phyloP scores from a whole-genome alignment of 2,329 filamentous ascomycete genomes.

The Madurella fahalii region DNA sequence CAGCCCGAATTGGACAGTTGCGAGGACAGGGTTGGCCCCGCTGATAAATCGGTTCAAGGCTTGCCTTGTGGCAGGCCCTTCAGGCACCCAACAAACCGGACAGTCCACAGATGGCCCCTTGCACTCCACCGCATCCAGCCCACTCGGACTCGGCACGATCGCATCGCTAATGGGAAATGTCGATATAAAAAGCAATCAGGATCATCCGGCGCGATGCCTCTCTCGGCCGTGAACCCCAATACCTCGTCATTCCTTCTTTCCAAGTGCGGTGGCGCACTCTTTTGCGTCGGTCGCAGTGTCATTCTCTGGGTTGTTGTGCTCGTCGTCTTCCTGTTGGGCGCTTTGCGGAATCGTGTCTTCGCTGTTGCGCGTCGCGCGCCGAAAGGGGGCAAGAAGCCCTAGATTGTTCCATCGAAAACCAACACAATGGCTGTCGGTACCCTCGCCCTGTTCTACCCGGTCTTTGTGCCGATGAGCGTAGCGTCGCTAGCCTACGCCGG shows the following conservation, averaged over 20 bases:
- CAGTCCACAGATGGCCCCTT: background rate
- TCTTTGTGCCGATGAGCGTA: constrained; percentile 40
- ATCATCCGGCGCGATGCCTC: constrained; percentile 14
- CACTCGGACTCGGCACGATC: background rate
- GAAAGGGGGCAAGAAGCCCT: background rate
- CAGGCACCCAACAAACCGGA: background rate
- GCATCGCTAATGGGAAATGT: background rate
- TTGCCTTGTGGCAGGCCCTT: background rate
- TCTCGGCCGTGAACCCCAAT: constrained; percentile 4
- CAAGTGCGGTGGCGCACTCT: constrained; percentile 41
- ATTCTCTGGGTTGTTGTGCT: constrained; percentile 43
- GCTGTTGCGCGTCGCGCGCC: background rate
- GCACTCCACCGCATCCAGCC: constrained; percentile 1
- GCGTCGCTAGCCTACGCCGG: constrained; percentile 44
- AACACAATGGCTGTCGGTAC: constrained; percentile 30
- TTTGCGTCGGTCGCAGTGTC: constrained; percentile 38
- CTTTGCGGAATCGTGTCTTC: constrained; percentile 31
- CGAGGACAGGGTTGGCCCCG: background rate
- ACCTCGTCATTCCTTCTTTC: constrained; percentile 26
- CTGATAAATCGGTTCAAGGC: too few relatives aligned
- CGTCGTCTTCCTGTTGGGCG: constrained; percentile 33
- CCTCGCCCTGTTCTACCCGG: constrained; percentile 34
- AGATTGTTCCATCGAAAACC: background rate
- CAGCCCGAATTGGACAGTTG: background rate
- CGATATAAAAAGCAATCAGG: constrained; percentile 4